Conservation (phyloP, 257 asterid genomes). For the Prunella vulgaris region DNA sequence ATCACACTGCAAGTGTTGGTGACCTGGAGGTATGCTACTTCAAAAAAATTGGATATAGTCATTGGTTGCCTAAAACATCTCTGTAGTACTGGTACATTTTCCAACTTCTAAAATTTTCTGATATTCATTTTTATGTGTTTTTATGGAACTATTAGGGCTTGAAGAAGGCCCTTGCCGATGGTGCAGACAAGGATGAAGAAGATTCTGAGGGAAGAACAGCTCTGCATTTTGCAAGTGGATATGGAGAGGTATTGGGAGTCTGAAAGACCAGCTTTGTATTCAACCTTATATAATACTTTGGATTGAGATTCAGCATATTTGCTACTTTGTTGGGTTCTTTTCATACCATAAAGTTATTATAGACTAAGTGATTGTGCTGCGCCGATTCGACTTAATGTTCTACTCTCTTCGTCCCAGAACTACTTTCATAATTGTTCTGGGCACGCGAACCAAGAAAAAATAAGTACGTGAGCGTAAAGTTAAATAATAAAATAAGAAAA, state of each 20-base stretch:
- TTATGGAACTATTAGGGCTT: slow-evolving; percentile 43
- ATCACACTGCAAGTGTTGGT: slow-evolving; percentile 83
- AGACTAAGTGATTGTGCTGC: background rate
- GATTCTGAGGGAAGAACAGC: slow-evolving; percentile 97
- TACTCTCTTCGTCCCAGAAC: no score
- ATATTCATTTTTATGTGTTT: background rate
- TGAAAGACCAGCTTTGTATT: background rate
- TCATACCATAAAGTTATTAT: background rate
- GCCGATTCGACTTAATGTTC: background rate
- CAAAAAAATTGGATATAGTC: background rate
- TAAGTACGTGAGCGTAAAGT: no score
- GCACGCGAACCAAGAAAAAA: no score
- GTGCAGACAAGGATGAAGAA: slow-evolving; percentile 86
- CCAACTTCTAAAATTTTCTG: background rate
- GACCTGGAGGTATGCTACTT: slow-evolving; percentile 61
- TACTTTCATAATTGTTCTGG: no score
- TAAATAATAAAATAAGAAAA: no score
- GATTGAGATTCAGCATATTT: background rate
- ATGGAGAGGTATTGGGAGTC: slow-evolving; percentile 66
- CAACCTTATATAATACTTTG: background rate
- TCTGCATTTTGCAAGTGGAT: slow-evolving; percentile 89
- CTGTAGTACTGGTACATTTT: background rate
- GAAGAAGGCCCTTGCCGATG: slow-evolving; percentile 66
- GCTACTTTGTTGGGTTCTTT: background rate
- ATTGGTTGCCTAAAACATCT: background rate